phyloP scores from a whole-genome alignment of 768 basidiomycete genomes.

The Rhodotorula graminis region DNA sequence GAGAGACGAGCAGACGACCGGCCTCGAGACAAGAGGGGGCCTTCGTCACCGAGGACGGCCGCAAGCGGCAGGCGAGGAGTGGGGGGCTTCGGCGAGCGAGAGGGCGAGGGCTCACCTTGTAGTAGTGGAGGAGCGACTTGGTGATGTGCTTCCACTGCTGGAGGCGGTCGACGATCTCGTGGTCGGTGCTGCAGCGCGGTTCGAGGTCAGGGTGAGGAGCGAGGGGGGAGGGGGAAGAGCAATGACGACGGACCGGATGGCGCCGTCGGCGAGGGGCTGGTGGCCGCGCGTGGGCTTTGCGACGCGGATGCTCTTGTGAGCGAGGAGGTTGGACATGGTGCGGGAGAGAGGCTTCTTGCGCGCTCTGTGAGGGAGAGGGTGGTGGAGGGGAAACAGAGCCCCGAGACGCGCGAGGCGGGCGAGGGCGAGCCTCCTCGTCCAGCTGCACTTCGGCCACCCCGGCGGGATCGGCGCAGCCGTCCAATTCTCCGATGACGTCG shows the following conservation, averaged over 20 bases:
- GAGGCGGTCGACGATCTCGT: slow-evolving; percentile 32
- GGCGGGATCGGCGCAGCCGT: not conserved
- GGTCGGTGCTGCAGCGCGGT: slow-evolving; percentile 14
- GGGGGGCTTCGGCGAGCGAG: not conserved
- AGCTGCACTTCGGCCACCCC: not conserved
- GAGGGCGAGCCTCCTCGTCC: no score
- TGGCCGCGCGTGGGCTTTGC: slow-evolving; percentile 35
- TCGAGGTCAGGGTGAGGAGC: not conserved
- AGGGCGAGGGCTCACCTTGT: slow-evolving; percentile 18
- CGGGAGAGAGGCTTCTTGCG: not conserved
- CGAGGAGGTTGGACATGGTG: slow-evolving; percentile 23
- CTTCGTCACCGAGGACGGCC: not conserved
- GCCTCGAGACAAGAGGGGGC: not conserved
- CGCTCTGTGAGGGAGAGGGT: not conserved
- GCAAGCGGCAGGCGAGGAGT: not conserved
- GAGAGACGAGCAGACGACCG: not conserved
- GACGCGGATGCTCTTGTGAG: slow-evolving; percentile 29
- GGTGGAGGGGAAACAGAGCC: not conserved
- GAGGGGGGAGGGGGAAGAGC: not conserved
- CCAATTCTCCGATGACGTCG: no score
- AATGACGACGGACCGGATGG: slow-evolving; percentile 22
- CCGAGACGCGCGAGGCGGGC: not conserved
- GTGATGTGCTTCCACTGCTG: slow-evolving; percentile 38
- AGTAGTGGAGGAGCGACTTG: slow-evolving; percentile 34
- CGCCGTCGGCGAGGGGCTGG: slow-evolving; percentile 17